Evolutionary conservation across 2,329 filamentous ascomycete genomes (phyloP), one percentile per base, ranked within the genome.

Genomic region (Macroventuria anomochaeta): DNA sequence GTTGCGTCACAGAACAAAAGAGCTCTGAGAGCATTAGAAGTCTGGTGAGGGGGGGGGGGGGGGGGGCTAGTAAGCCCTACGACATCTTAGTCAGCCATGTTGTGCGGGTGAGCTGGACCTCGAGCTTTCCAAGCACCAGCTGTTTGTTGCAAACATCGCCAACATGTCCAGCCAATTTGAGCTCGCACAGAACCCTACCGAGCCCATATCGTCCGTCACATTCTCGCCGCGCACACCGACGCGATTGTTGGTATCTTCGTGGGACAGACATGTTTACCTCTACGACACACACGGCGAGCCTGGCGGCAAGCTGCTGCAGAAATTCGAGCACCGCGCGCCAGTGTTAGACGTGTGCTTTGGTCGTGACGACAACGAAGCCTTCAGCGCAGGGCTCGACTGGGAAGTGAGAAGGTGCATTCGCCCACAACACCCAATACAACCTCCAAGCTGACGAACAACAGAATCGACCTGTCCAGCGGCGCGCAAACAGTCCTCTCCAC

Each of bases 301-400:
- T 31, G 83, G 83, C 20, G 87, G 86, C 6, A 84, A 83, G 48
- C 80, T 96, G 25, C 69, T 93, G 26, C 83, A 85, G 61, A 90
- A 88, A 61, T 91, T 88, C 68, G 88, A 92, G 73, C 89, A 95
- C 74, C 85, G 87, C 56, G 91, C 91, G 7, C 92, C 95, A 0
- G 89, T 99, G 7, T 81, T 99, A 53, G 92, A 96, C 72, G 88
- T 95, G 15, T 96, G 92, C 77, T 99, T 96, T 69, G 93, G 93
- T 61, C 85, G 85, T 61, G 85, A 86, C 75, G 90, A 93, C 68
- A 83, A 88, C 67, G 91, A 92, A 75, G 88, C 93, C 34, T 99
- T 91, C 78, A 91, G 85, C 17, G 92, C 88, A 31, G 91, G 93
- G 31, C 80, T 97, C 76, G 93, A 97, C 75, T 90, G 88, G 83